Evolutionary conservation across 2,329 filamentous ascomycete species (phyloP).

Genomic region (Penicillium freii): DNA sequence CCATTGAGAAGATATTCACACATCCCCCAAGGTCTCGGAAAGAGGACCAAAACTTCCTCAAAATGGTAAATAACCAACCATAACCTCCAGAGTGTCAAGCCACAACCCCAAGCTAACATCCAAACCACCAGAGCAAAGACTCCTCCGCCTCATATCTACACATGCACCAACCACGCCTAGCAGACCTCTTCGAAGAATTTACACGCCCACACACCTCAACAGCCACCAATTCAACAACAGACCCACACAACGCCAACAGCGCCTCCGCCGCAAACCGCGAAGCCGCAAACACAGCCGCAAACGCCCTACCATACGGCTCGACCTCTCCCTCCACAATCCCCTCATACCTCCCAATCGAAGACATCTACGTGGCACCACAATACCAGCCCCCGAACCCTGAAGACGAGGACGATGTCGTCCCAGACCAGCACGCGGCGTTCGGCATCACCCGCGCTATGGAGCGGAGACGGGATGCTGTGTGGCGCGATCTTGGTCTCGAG

Average conservation of each 20-base stretch:
- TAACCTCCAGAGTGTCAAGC: no score
- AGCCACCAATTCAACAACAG: background rate
- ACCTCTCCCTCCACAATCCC: slow-evolving; percentile 36
- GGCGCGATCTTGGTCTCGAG: slow-evolving; percentile 59
- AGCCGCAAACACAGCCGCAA: slow-evolving; percentile 8
- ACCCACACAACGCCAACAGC: slow-evolving; percentile 4
- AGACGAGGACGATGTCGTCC: slow-evolving; percentile 66
- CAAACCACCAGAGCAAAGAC: slow-evolving; percentile 46
- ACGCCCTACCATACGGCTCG: slow-evolving; percentile 30
- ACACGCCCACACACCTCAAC: slow-evolving; percentile 45
- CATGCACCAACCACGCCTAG: slow-evolving; percentile 49
- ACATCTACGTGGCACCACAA: slow-evolving; percentile 60
- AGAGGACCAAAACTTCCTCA: background rate
- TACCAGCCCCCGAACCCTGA: slow-evolving; percentile 64
- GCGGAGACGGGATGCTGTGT: slow-evolving; percentile 52
- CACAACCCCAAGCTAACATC: slow-evolving; percentile 1
- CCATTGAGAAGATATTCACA: background rate
- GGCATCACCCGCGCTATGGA: slow-evolving; percentile 63
- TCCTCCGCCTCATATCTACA: slow-evolving; percentile 50
- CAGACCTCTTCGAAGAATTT: slow-evolving; percentile 53
- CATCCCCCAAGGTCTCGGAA: background rate
- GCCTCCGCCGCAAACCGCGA: background rate
- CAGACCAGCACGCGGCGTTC: slow-evolving; percentile 66
- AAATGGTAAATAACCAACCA: background rate
- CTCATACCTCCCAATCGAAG: slow-evolving; percentile 54